These are phyloP conservation scores for Alternaria viburni DNA, from an alignment of 2,329 filamentous ascomycete genomes.

Conservation along the genomic window DNA sequence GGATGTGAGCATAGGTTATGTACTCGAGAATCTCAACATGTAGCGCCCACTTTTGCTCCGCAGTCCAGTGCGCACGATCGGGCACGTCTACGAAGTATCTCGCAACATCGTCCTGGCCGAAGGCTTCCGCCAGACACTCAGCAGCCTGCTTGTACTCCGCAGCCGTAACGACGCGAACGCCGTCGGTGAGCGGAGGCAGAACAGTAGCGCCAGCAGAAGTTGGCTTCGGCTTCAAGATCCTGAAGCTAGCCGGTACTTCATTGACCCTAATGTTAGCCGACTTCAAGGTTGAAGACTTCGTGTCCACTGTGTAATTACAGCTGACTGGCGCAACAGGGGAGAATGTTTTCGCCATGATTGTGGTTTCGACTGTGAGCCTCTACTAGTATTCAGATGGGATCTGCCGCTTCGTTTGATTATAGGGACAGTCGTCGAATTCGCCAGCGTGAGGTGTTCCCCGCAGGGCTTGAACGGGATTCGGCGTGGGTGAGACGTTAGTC, in stretches of 20 bases:
- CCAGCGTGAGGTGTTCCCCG: conserved; percentile 49
- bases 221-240: conserved; percentile 36
- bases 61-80: conserved; percentile 67
- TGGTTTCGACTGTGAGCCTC: conserved; percentile 45
- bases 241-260: conserved; percentile 41
- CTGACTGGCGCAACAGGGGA: conserved; percentile 35
- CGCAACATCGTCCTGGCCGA: conserved; percentile 75
- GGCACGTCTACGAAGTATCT: conserved; percentile 77
- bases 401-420: conserved; percentile 56
- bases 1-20: conserved; percentile 75
- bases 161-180: conserved; percentile 68
- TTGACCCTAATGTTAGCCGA: conserved; percentile 36
- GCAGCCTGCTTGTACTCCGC: conserved; percentile 75
- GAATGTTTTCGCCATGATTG: conserved; percentile 56
- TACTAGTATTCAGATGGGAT: conserved; percentile 56
- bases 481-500: conserved; percentile 30
- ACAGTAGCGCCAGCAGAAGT: conserved; percentile 4
- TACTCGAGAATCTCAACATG: conserved; percentile 81
- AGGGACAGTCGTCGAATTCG: conserved; percentile 44
- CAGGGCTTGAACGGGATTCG: conserved; percentile 23
- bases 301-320: conserved; percentile 38
- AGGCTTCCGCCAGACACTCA: conserved; percentile 75
- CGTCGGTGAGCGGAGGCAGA: conserved; percentile 46
- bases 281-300: conserved; percentile 49
- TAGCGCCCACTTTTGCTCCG: conserved; percentile 75